These are phyloP conservation scores for Maudiozyma bulderi DNA, from an alignment of 805 yeast species.

Conservation along the genomic window DNA sequence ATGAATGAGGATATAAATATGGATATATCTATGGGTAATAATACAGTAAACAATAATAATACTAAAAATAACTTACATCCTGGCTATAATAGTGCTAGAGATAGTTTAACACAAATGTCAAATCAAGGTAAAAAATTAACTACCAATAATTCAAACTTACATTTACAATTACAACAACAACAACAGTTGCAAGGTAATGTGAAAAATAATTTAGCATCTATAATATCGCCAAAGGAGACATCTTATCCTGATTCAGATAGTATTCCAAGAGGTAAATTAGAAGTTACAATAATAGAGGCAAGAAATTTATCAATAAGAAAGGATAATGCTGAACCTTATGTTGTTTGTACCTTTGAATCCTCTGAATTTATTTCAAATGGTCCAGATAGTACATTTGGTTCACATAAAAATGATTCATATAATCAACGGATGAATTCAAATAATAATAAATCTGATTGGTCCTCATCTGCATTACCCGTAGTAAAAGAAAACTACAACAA, in stretches of 20 bases:
- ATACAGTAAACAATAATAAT: slow-evolving; percentile 8
- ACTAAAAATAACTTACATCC: background rate
- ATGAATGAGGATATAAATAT: background rate
- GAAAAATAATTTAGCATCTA: background rate
- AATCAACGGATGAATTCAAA: slow-evolving; percentile 1
- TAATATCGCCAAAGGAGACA: slow-evolving; percentile 1
- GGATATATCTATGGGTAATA: background rate
- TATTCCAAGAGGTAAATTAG: slow-evolving; percentile 71
- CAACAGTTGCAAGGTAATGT: background rate
- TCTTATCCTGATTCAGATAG: slow-evolving; percentile 16
- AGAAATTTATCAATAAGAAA: slow-evolving; percentile 50
- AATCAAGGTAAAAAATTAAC: background rate
- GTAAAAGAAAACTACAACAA: slow-evolving; percentile 22
- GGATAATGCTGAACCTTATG: slow-evolving; percentile 65
- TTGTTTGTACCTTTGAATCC: slow-evolving; percentile 84
- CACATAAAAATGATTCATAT: slow-evolving; percentile 5
- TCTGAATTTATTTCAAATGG: slow-evolving; percentile 84
- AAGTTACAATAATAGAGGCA: slow-evolving; percentile 76
- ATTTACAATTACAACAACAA: slow-evolving; percentile 1
- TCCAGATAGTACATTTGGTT: slow-evolving; percentile 36
- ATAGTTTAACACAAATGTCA: slow-evolving; percentile 6
- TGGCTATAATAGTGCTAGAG: slow-evolving; percentile 3
- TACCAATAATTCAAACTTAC: background rate
- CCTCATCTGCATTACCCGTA: slow-evolving; percentile 13
- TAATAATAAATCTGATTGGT: background rate